Evolutionary conservation across 768 basidiomycete species (phyloP).

Genomic region (Scleroderma bovista): DNA sequence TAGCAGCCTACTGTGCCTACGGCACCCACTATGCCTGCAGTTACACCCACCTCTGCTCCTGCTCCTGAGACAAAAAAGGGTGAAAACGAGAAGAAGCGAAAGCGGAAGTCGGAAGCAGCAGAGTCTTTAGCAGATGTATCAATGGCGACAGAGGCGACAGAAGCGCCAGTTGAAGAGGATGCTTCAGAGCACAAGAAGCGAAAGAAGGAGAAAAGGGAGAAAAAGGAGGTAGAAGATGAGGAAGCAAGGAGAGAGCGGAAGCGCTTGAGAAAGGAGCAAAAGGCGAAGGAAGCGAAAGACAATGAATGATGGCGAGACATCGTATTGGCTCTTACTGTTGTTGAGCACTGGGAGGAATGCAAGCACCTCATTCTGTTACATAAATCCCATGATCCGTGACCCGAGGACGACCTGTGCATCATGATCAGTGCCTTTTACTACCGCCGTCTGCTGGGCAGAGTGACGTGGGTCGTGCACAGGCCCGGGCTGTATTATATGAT

Average conservation of each 20-base stretch:
- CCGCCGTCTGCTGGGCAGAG: no score
- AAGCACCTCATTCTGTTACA: no score
- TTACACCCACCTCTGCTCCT: conserved; percentile 29
- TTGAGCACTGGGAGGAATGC: no score
- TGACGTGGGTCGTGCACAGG: no score
- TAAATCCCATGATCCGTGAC: no score
- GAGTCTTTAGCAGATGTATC: conserved; percentile 40
- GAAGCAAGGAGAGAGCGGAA: conserved; percentile 59
- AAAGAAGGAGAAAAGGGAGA: conserved; percentile 39
- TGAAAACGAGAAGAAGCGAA: conserved; percentile 81
- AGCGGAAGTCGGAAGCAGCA: conserved; percentile 63
- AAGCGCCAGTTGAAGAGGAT: conserved; percentile 33
- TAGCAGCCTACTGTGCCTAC: conserved; percentile 36
- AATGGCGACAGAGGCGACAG: conserved; percentile 31
- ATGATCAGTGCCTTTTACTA: no score
- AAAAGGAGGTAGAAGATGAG: conserved; percentile 38
- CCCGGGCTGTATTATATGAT: no score
- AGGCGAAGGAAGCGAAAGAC: conserved; percentile 41
- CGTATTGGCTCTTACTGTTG: no score
- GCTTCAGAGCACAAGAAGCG: conserved; percentile 51
- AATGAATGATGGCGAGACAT: conserved; percentile 14
- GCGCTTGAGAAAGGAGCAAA: conserved; percentile 65
- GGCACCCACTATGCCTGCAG: conserved; percentile 15
- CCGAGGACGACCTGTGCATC: no score
- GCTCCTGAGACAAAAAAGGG: conserved; percentile 36